phyloP scores from a whole-genome alignment of 2,329 filamentous ascomycete genomes.

The Chaetomium strumarium region DNA sequence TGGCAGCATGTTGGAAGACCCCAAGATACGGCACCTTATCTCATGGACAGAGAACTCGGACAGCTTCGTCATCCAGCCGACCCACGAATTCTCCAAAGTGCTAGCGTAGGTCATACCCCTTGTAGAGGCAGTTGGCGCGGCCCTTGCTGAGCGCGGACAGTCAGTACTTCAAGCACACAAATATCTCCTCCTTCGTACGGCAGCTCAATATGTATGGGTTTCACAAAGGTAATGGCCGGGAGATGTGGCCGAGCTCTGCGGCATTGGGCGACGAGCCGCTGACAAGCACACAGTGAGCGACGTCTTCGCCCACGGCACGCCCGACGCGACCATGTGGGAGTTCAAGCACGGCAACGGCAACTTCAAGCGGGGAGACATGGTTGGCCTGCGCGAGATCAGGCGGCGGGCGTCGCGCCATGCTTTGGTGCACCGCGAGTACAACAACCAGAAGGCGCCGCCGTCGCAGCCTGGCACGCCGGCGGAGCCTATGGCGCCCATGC shows the following conservation, averaged over 20 bases:
- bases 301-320: slow-evolving; percentile 91
- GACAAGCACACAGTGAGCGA: slow-evolving; percentile 72
- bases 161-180: slow-evolving; percentile 99
- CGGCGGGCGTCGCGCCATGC: slow-evolving; percentile 88
- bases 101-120: slow-evolving; percentile 65
- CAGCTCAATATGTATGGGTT: slow-evolving; percentile 99
- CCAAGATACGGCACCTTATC: slow-evolving; percentile 87
- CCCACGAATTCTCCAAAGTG: slow-evolving; percentile 95
- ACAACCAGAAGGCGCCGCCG: slow-evolving; percentile 64
- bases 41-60: slow-evolving; percentile 92
- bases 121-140: slow-evolving; percentile 20
- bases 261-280: slow-evolving; percentile 19
- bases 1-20: slow-evolving; percentile 89
- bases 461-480: slow-evolving; percentile 81
- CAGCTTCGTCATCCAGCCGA: slow-evolving; percentile 98
- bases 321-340: slow-evolving; percentile 93
- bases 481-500: slow-evolving; percentile 64
- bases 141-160: slow-evolving; percentile 50
- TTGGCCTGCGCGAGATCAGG: slow-evolving; percentile 91
- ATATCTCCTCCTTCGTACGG: slow-evolving; percentile 95
- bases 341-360: slow-evolving; percentile 98
- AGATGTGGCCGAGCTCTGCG: slow-evolving; percentile 11
- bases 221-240: slow-evolving; percentile 72
- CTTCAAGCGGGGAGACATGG: slow-evolving; percentile 90
- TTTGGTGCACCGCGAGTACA: slow-evolving; percentile 87